Percentiles rank a stretch among this genome's conserved stretches.
Evolutionary conservation across 1,284 basidiomycete species (phyloP).

Genomic region (Pisolithus thermaeus): DNA sequence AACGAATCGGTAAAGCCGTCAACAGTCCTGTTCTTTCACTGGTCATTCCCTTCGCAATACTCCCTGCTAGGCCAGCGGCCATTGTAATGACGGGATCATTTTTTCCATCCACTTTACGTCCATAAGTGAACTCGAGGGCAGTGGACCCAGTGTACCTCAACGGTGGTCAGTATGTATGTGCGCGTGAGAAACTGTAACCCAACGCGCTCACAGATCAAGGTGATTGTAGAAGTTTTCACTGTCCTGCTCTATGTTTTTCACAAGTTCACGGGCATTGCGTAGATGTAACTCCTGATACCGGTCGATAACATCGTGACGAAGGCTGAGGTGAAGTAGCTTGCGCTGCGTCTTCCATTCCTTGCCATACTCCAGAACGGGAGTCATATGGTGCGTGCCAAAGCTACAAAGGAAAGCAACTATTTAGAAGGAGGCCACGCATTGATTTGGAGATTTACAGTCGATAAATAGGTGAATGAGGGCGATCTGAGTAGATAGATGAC

Average conservation of each 20-base stretch:
- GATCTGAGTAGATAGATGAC: conserved; percentile 1
- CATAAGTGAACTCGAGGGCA: not conserved
- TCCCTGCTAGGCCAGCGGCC: too few relatives aligned
- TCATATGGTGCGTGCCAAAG: not conserved
- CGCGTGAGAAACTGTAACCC: not conserved
- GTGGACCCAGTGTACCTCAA: not conserved
- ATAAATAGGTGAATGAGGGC: not conserved
- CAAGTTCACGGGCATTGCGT: not conserved
- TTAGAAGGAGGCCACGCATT: too few relatives aligned
- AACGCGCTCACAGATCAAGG: not conserved
- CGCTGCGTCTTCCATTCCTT: not conserved
- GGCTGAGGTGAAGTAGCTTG: not conserved
- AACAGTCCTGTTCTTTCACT: not conserved
- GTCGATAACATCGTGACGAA: too few relatives aligned
- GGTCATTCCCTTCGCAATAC: not conserved
- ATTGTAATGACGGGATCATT: not conserved
- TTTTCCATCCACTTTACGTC: not conserved
- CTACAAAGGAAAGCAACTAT: not conserved
- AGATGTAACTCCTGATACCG: not conserved
- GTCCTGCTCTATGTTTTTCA: not conserved
- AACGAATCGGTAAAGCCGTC: not conserved
- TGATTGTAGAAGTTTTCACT: too few relatives aligned
- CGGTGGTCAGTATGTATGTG: too few relatives aligned
- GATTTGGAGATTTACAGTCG: not conserved
- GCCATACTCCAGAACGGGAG: not conserved